Base-by-base conservation (phyloP, 2,329 filamentous ascomycete genomes). In the Hymenoscyphus scutula region DNA sequence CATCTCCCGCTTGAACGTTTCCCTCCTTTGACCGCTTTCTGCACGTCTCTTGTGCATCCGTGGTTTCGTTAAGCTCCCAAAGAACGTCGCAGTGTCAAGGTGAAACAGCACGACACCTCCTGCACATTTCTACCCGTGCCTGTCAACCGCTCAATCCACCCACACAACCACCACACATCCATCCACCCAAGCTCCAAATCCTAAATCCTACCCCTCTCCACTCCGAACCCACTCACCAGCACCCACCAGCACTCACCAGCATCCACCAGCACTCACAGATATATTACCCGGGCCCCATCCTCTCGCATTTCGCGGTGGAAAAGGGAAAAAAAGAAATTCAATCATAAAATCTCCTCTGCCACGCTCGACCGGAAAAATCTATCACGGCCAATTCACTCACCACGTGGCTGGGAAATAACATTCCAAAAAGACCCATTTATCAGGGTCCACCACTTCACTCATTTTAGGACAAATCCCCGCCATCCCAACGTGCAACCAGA, bases 261-360 rank as follows among this genome's bases (percentile, higher is more conserved):
- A 13, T 8, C 45, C 45, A 51, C 45, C 45, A 23, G 10, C 19
- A 51, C 19, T 19, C 19, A 51, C 45, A 51, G 19, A 51, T 51
- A 51, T 51, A 51, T 51, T 51, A 51, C 45, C 45, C 45, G 45
- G 41, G 23, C 45, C 34, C 45, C 45, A 51, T 51, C 45, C 45
- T 23, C 45, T 48, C 45, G 45, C 45, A 48, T 48, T 48, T 13
- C 5, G 45, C 19, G 45, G 4, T 6, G 27, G 6, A 19, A 48
- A 23, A 51, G 45, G 45, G 23, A 13, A 25, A 25, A 51, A 51
- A 51, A 51, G 45, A 51, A 51, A 25, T 51, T 51, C 19, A 48
- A 51, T 23, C 19, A 3, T 3, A 13, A 51, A 51, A 25, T 13
- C 25, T 10, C 23, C 23, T 51, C 10, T 51, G 19, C 19, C 23